Conservation (phyloP, 768 basidiomycete species). For the Auriscalpium vulgare region DNA sequence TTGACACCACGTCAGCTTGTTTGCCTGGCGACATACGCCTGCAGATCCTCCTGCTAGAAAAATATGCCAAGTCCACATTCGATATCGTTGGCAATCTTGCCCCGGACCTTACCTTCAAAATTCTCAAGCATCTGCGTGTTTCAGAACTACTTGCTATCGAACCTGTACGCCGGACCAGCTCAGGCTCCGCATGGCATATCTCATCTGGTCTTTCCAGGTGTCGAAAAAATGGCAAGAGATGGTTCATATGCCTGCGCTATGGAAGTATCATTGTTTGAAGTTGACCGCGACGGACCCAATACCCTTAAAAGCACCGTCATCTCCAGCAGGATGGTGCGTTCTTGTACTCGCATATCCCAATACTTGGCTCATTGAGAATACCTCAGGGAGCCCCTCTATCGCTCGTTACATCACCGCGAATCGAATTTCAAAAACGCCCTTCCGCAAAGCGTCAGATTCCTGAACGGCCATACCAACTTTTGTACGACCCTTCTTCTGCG, state of each 20-base stretch:
- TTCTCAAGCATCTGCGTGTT: constrained; percentile 53
- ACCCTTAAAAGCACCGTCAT: constrained; percentile 52
- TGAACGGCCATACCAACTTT: constrained; percentile 80
- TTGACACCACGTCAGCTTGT: constrained; percentile 39
- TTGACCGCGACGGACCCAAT: constrained; percentile 68
- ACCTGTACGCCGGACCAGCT: constrained; percentile 28
- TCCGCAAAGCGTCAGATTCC: constrained; percentile 70
- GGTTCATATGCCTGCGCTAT: constrained; percentile 60
- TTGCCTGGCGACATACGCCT: constrained; percentile 79
- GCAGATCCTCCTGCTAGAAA: constrained; percentile 78
- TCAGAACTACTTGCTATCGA: constrained; percentile 55
- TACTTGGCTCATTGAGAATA: background rate
- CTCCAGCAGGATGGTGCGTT: constrained; percentile 66
- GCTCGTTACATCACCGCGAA: constrained; percentile 78
- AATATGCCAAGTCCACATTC: constrained; percentile 75
- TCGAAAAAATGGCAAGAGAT: constrained; percentile 37
- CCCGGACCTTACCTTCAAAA: constrained; percentile 52
- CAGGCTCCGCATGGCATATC: background rate
- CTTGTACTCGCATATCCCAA: constrained; percentile 2
- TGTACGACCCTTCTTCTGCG: constrained; percentile 74
- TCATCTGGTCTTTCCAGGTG: constrained; percentile 22
- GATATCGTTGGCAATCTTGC: constrained; percentile 73
- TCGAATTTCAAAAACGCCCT: constrained; percentile 71
- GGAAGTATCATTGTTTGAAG: constrained; percentile 68
- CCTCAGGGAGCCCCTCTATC: constrained; percentile 59